phyloP scores from a whole-genome alignment of 2,329 filamentous ascomycete species.

The Trichoderma harzianum region DNA sequence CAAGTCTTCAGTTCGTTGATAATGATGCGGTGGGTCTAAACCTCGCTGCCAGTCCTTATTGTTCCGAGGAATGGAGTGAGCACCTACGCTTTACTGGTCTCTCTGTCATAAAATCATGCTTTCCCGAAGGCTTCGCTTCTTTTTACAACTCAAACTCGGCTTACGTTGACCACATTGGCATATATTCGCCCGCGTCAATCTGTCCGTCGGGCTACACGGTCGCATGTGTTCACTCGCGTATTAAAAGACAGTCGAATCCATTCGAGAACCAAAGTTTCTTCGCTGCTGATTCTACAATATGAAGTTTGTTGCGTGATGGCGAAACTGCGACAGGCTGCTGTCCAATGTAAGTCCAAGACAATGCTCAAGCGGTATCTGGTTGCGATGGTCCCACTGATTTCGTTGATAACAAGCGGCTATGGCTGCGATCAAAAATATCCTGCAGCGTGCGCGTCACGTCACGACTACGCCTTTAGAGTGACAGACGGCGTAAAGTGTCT shows the following conservation, averaged over 20 bases:
- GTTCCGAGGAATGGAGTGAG: no score
- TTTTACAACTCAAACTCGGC: neutral
- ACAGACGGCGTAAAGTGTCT: neutral
- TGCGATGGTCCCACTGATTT: neutral
- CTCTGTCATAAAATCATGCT: neutral
- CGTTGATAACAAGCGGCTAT: neutral
- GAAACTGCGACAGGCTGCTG: neutral
- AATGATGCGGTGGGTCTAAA: no score
- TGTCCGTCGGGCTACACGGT: neutral
- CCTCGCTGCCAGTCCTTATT: no score
- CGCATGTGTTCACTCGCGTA: neutral
- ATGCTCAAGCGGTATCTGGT: neutral
- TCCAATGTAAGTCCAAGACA: neutral
- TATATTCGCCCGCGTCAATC: neutral
- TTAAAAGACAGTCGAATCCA: neutral
- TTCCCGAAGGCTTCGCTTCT: neutral
- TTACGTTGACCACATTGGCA: neutral
- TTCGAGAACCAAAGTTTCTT: accelerated
- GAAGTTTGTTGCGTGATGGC: neutral
- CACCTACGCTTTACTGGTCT: no score
- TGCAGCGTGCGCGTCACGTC: neutral
- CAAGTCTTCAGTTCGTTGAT: neutral
- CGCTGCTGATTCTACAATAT: neutral
- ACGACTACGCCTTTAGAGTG: neutral
- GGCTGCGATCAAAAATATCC: neutral